A percentile compares a stretch with the other conserved stretches of the same genome.
phyloP scores from a whole-genome alignment of 2,329 filamentous ascomycete species.

The Aspergillus sp. region DNA sequence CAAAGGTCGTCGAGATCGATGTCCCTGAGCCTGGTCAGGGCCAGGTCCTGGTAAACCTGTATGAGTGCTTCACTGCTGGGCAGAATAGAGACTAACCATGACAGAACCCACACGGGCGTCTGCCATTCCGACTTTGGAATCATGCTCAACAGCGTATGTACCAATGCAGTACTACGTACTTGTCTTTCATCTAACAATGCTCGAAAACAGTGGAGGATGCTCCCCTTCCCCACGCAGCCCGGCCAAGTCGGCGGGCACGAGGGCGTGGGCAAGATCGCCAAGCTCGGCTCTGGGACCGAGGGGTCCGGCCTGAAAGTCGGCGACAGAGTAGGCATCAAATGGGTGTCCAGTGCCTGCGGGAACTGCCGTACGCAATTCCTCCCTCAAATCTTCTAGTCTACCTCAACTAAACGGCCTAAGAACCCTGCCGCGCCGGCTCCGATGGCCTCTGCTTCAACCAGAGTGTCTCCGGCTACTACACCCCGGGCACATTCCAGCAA shows the following conservation, averaged over 20 bases:
- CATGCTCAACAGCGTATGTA: slow-evolving; percentile 39
- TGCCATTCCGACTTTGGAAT: slow-evolving; percentile 56
- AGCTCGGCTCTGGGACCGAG: slow-evolving; percentile 54
- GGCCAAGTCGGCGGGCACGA: slow-evolving; percentile 62
- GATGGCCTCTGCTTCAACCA: slow-evolving; percentile 49
- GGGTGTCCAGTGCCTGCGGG: slow-evolving; percentile 51
- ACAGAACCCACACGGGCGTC: slow-evolving; percentile 53
- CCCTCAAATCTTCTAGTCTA: too few relatives aligned
- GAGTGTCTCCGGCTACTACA: slow-evolving; percentile 57
- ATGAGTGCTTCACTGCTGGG: slow-evolving; percentile 8
- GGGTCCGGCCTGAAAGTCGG: slow-evolving; percentile 51
- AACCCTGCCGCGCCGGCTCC: slow-evolving; percentile 45
- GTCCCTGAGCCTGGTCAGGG: slow-evolving; percentile 55
- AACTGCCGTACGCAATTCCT: slow-evolving; percentile 41
- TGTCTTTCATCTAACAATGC: too few relatives aligned
- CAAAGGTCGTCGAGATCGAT: slow-evolving; percentile 54
- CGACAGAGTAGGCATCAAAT: slow-evolving; percentile 62
- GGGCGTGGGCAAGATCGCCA: slow-evolving; percentile 56
- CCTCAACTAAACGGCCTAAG: too few relatives aligned
- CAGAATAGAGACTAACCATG: slow-evolving; percentile 1
- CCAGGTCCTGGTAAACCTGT: slow-evolving; percentile 55
- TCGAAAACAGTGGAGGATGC: slow-evolving; percentile 46
- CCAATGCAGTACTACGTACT: too few relatives aligned
- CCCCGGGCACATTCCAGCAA: slow-evolving; percentile 64
- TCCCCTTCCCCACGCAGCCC: slow-evolving; percentile 50